Base-by-base conservation (phyloP, 2,329 filamentous ascomycete genomes). In the Epicoccum nigrum region DNA sequence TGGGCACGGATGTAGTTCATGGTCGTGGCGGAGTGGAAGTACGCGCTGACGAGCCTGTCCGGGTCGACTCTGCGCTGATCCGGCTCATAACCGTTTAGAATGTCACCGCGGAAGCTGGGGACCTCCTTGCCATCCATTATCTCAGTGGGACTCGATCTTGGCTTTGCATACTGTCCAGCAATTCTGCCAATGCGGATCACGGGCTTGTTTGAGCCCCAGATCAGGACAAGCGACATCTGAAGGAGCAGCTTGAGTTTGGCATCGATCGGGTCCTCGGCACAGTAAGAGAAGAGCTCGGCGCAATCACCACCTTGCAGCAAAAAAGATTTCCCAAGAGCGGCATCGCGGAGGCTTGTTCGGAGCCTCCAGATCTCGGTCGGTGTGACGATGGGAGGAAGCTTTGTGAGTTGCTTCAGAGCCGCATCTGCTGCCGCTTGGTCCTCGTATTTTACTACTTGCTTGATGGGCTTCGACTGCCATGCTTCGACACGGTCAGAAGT, bases 101-200 rank as follows among this genome's bases (percentile, higher is more conserved):
- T 97, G 64, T 99, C 94, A 13, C 94, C 94, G 44, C 94, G 83
- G 81, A 97, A 99, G 33, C 90, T 94, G 4, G 90, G 89, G 46
- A 96, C 88, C 67, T 91, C 85, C 53, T 85, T 84, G 43, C 92
- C 92, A 58, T 95, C 80, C 42, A 95, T 78, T 1, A 86, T 82
- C 77, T 99, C 94, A 30, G 86, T 92, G 0, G 93, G 89, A 63
- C 88, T 96, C 4, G 91, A 96, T 49, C 94, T 82, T 2, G 93
- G 94, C 77, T 99, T 99, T 23, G 94, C 94, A 69, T 96, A 99
- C 79, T 99, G 94, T 3, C 94, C 94, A 11, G 94, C 94, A 86
- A 97, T 97, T 54, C 94, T 86, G 13, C 91, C 94, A 67, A 99
- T 96, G 62, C 94, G 86, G 39, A 99, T 91, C 4, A 99, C 92